Percentiles rank a stretch among this genome's conserved stretches.
Evolutionary conservation across 208 protist genomes (phyloP).

Genomic region (Leishmania mexicana): DNA sequence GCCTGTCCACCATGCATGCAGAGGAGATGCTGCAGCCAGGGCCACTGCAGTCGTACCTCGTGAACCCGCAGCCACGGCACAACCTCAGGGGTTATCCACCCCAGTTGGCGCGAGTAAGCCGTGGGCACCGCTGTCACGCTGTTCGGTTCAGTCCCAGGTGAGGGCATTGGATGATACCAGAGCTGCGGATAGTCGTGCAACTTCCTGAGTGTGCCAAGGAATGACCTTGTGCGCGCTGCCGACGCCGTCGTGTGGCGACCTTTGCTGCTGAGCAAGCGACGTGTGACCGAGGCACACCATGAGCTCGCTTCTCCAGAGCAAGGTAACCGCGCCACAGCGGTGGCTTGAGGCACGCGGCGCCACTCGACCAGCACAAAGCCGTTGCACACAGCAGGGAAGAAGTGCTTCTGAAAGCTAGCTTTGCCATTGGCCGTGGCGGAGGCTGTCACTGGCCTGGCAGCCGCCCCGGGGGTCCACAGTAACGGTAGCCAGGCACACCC

Average conservation of each 20-base stretch:
- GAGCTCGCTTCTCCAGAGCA: too few relatives aligned
- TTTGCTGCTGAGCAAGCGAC: not conserved
- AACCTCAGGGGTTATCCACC: slow-evolving; percentile 20
- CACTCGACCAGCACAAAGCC: slow-evolving; percentile 29
- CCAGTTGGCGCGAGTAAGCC: not conserved
- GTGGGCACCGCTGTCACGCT: not conserved
- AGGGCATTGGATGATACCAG: slow-evolving; percentile 1
- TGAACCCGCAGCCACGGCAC: slow-evolving; percentile 28
- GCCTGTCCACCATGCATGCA: slow-evolving; percentile 25
- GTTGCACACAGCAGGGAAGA: slow-evolving; percentile 17
- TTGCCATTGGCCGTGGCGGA: not conserved
- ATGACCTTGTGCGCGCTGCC: not conserved
- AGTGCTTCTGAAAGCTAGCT: not conserved
- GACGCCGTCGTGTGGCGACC: not conserved
- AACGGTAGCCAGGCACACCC: slow-evolving; percentile 31
- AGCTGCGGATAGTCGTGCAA: not conserved
- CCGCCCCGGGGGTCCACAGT: slow-evolving; percentile 15
- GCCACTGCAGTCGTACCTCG: slow-evolving; percentile 30
- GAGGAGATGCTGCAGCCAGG: slow-evolving; percentile 39
- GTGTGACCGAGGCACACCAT: slow-evolving; percentile 3
- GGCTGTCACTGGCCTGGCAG: not conserved
- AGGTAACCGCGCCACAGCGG: not conserved
- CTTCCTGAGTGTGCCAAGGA: not conserved
- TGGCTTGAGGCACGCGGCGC: slow-evolving; percentile 8
- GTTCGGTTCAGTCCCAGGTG: not conserved